Base-by-base conservation (phyloP, 2,329 filamentous ascomycete genomes). In the Conoideocrella luteorostrata region DNA sequence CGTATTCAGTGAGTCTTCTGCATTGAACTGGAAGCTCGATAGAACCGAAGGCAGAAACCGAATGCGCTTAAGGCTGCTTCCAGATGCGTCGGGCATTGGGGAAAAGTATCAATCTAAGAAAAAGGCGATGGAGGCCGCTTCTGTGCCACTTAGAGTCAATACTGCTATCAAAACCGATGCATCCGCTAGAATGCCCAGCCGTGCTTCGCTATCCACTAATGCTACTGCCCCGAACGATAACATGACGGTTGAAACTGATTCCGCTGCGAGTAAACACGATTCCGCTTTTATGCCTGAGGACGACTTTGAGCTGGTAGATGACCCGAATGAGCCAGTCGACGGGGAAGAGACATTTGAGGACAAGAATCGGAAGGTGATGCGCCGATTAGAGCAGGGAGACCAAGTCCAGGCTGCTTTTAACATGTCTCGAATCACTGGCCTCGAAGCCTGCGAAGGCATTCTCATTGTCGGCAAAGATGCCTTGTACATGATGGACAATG, bases 291-390 rank as follows among this genome's bases (percentile, higher is more conserved):
- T 53, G 1, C 55, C 82, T 0, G 93, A 96, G 45, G 93, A 97
- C 36, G 94, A 94, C 52, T 98, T 95, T 58, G 93, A 98, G 65
- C 80, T 98, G 52, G 84, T 98, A 6, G 90, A 97, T 47, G 91
- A 96, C 48, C 90, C 91, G 0, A 89, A 89, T 55, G 86, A 91
- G 45, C 80, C 85, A 32, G 78, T 87, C 21, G 88, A 93, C 36
- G 72, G 67, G 1, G 78, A 82, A 12, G 80, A 84, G 52, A 84
- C 82, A 1, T 94, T 94, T 50, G 94, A 98, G 64, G 94, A 98
- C 63, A 97, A 96, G 69, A 97, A 98, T 57, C 80, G 94, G 35
- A 96, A 96, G 63, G 91, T 98, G 35, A 94, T 97, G 88, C 80
- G 93, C 41, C 91, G 88, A 50, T 73, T 98, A 10, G 85, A 95